These are phyloP conservation scores for Cymodocea nodosa DNA, from an alignment of 116 monocot genomes.

Conservation along the genomic window DNA sequence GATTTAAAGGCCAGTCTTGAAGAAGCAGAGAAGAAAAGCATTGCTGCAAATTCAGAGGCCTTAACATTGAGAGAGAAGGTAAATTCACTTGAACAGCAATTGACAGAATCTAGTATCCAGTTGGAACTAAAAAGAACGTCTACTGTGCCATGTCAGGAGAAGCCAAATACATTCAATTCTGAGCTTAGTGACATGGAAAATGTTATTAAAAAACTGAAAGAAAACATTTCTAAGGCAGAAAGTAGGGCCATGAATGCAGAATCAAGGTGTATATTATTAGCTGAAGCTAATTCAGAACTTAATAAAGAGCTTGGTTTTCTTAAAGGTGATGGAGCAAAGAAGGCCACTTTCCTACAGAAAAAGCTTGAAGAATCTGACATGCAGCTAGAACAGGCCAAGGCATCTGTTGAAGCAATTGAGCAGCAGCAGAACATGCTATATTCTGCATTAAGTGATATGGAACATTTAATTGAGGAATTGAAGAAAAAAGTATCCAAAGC, in stretches of 20 bases:
- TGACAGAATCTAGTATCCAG: constrained; percentile 24
- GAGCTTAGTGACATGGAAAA: constrained; percentile 28
- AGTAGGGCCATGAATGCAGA: constrained; percentile 42
- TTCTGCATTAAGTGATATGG: constrained; percentile 65
- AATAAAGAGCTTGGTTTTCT: constrained; percentile 31
- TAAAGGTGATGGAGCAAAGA: constrained; percentile 32
- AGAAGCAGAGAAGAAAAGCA: constrained; percentile 16
- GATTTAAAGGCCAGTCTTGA: constrained; percentile 18
- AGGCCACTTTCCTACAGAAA: constrained; percentile 34
- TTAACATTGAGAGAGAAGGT: constrained; percentile 30
- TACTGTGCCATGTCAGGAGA: constrained; percentile 15
- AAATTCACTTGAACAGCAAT: constrained; percentile 32
- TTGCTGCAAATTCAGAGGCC: constrained; percentile 14
- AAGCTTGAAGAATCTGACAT: constrained; percentile 58
- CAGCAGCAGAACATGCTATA: constrained; percentile 49
- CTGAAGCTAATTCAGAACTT: constrained; percentile 41
- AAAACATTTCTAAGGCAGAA: constrained; percentile 32
- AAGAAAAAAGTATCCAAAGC: constrained; percentile 63
- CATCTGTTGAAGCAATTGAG: constrained; percentile 57
- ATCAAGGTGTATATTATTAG: constrained; percentile 24
- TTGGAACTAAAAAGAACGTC: constrained; percentile 22
- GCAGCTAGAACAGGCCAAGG: constrained; percentile 66
- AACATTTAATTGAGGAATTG: constrained; percentile 61
- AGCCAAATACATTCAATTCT: constrained; percentile 14
- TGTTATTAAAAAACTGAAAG: constrained; percentile 26